Percentiles rank a stretch among this genome's conserved stretches.
These are phyloP conservation scores for Pythium dissimile DNA, from an alignment of 352 stramenopile species.

Conservation along the genomic window DNA sequence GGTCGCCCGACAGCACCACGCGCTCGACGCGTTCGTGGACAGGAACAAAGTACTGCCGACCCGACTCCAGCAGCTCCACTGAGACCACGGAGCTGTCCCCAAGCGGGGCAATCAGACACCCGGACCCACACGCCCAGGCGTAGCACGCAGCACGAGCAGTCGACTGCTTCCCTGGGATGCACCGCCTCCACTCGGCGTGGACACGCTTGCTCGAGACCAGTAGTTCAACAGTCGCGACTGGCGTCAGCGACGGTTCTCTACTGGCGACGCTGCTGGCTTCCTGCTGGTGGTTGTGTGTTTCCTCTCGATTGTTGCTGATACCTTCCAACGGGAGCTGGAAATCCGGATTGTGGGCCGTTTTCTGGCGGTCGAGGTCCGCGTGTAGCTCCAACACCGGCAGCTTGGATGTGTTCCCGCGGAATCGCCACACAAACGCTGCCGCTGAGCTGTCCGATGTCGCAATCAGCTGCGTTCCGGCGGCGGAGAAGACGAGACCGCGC, in stretches of 20 bases:
- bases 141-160: no score
- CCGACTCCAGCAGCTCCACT: constrained; percentile 15
- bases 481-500: constrained; percentile 37
- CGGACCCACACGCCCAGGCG: no score
- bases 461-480: constrained; percentile 36
- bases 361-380: not conserved
- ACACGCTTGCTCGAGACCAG: no score
- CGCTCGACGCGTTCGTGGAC: not conserved
- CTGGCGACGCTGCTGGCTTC: no score
- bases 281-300: no score
- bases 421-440: constrained; percentile 57
- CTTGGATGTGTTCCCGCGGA: constrained; percentile 39
- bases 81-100: constrained; percentile 2
- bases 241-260: no score
- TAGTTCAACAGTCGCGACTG: no score
- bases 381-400: constrained; percentile 7
- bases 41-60: constrained; percentile 4
- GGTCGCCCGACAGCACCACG: constrained; percentile 10
- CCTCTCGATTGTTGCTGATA: no score
- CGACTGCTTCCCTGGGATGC: not conserved
- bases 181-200: not conserved
- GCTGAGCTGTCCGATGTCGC: constrained; percentile 34
- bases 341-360: not conserved
- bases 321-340: no score
- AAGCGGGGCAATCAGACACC: not conserved